Percentiles rank a stretch among this genome's conserved stretches.
phyloP scores from a whole-genome alignment of 2,329 filamentous ascomycete genomes.

The Claviceps paspali region DNA sequence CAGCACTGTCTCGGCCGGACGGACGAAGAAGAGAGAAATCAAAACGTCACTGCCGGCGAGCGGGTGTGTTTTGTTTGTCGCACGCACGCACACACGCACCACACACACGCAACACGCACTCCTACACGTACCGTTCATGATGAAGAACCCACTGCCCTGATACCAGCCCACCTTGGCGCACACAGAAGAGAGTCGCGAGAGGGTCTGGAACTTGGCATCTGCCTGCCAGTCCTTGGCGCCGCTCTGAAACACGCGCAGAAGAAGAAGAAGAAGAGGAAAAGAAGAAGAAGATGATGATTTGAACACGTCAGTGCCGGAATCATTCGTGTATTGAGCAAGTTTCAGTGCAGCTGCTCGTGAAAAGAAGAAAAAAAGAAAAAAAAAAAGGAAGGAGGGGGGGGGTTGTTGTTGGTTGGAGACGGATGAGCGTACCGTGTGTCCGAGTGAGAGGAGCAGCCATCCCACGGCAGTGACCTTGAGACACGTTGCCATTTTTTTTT shows the following conservation, averaged over 20 bases:
- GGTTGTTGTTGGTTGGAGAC: not conserved
- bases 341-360: too few species aligned
- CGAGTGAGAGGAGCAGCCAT: conserved; percentile 8
- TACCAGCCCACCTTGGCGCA: conserved; percentile 8
- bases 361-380: not conserved
- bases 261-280: not conserved
- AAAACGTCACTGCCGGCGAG: too few species aligned
- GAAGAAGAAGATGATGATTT: not conserved
- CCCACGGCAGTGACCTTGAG: conserved; percentile 5
- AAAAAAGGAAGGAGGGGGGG: not conserved
- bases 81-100: too few species aligned
- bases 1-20: too few species aligned
- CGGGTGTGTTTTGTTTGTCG: too few species aligned
- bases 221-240: conserved; percentile 8
- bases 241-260: not conserved
- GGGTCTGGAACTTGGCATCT: conserved; percentile 6
- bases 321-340: too few species aligned
- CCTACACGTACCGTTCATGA: conserved; percentile 7
- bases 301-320: too few species aligned
- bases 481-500: conserved; percentile 5
- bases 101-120: too few species aligned
- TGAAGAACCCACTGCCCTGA: conserved; percentile 8
- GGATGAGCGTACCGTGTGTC: conserved; percentile 5
- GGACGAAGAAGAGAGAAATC: too few species aligned
- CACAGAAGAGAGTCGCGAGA: conserved; percentile 3